Evolutionary conservation across 78 protist genomes (phyloP).

Genomic region (Dictyostelium firmibasis): DNA sequence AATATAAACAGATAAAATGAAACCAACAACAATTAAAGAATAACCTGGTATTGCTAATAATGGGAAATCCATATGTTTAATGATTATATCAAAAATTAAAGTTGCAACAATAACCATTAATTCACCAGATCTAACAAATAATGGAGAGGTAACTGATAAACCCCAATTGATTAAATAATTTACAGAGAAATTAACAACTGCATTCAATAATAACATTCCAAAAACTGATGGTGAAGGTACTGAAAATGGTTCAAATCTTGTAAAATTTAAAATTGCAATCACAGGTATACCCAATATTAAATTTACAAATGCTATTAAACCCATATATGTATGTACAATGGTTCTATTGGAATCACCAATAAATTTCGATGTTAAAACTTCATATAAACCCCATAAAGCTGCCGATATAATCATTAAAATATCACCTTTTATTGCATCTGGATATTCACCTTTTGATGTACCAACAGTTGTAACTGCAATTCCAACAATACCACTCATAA

Average conservation of each 20-base stretch:
- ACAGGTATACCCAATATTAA: constrained; percentile 33
- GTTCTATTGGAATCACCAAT: constrained; percentile 35
- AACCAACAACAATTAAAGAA: constrained; percentile 43
- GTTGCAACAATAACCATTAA: constrained; percentile 46
- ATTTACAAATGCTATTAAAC: neutral
- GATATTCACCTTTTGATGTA: neutral
- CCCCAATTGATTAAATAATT: constrained; percentile 48
- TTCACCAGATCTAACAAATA: constrained; percentile 62
- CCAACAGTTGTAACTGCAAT: constrained; percentile 11
- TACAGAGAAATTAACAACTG: neutral
- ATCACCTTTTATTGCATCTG: constrained; percentile 35
- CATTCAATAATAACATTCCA: constrained; percentile 1
- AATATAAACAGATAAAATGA: neutral
- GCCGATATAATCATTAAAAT: constrained; percentile 44
- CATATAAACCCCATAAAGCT: constrained; percentile 43
- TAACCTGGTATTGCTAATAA: constrained; percentile 35
- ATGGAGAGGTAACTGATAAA: constrained; percentile 40
- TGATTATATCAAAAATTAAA: constrained; percentile 13
- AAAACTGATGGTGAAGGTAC: neutral
- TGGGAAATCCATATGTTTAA: constrained; percentile 15
- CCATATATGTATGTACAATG: constrained; percentile 25
- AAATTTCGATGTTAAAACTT: constrained; percentile 38
- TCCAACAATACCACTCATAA: constrained; percentile 60
- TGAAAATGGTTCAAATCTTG: constrained; percentile 10
- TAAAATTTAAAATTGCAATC: neutral